Conservation (phyloP, 192 early-diverging fungal species). For the Pilaira anomala region DNA sequence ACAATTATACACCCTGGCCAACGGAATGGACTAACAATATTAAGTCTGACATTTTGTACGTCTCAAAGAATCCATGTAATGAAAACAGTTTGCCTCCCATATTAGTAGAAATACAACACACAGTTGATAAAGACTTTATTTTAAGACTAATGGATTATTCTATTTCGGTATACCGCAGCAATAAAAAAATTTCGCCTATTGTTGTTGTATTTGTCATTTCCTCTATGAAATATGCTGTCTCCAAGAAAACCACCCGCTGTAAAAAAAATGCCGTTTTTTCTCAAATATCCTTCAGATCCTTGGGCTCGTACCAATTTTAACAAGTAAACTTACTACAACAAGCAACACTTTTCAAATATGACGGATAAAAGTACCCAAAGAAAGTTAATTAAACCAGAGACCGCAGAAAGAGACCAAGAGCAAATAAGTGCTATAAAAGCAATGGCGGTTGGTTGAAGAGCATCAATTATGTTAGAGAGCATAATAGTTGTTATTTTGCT, state of each 20-base stretch:
- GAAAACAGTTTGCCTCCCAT: background rate
- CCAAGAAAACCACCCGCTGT: background rate
- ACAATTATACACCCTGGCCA: background rate
- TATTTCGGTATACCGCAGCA: background rate
- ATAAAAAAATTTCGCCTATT: background rate
- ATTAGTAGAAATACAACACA: constrained; percentile 9
- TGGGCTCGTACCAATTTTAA: constrained; percentile 39
- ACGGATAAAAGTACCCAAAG: no score
- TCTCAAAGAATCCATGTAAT: background rate
- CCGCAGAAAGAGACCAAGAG: no score
- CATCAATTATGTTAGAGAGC: no score
- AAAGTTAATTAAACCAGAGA: no score
- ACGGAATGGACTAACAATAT: background rate
- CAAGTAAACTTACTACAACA: no score
- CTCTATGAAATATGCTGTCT: constrained; percentile 2
- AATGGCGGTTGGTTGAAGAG: no score
- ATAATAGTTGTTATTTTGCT: constrained; percentile 4
- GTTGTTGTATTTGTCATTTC: background rate
- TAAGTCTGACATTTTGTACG: background rate
- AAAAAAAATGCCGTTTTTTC: constrained; percentile 45
- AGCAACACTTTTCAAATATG: no score
- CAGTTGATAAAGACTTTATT: constrained; percentile 1
- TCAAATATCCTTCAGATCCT: constrained; percentile 68
- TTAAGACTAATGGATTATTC: background rate
- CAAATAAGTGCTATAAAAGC: no score